phyloP scores from a whole-genome alignment of 164 flowering plant species.

The Houttuynia cordata region DNA sequence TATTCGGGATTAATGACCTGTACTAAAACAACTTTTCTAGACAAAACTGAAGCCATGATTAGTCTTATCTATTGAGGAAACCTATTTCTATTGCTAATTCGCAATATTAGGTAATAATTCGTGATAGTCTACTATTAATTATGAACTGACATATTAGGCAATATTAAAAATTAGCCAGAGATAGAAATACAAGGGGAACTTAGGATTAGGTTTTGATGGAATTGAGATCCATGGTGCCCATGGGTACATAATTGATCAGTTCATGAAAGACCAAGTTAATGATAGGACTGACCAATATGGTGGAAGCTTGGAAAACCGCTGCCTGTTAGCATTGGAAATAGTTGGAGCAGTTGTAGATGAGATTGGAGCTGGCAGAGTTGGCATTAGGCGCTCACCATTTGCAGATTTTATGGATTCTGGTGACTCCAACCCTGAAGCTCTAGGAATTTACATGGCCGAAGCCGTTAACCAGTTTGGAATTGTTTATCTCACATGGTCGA shows the following conservation, averaged over 20 bases:
- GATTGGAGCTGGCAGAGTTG: slow-evolving; percentile 39
- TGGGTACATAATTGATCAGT: slow-evolving; percentile 52
- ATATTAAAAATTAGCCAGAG: too few relatives aligned
- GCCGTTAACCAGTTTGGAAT: slow-evolving; percentile 14
- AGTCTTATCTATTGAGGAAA: too few relatives aligned
- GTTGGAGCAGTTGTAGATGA: slow-evolving; percentile 42
- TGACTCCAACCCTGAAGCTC: slow-evolving; percentile 23
- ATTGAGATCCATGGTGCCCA: slow-evolving; percentile 60
- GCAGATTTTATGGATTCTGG: slow-evolving; percentile 12
- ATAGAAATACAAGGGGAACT: too few relatives aligned
- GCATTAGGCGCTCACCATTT: slow-evolving; percentile 26
- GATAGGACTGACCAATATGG: slow-evolving; percentile 52
- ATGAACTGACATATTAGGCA: too few relatives aligned
- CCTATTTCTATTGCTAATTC: too few relatives aligned
- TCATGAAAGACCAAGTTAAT: slow-evolving; percentile 49
- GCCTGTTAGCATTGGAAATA: slow-evolving; percentile 39
- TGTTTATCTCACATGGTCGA: slow-evolving; percentile 21
- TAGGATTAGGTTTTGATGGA: slow-evolving; percentile 41
- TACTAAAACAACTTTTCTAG: too few relatives aligned
- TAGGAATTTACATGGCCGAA: slow-evolving; percentile 22
- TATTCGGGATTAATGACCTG: too few relatives aligned
- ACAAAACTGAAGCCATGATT: too few relatives aligned
- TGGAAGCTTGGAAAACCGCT: slow-evolving; percentile 42
- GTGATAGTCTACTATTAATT: too few relatives aligned
- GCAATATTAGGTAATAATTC: too few relatives aligned